A percentile compares a stretch with the other conserved stretches of the same genome.
Evolutionary conservation across 257 asterid genomes (phyloP).

Genomic region (Euphrasia confusa): DNA sequence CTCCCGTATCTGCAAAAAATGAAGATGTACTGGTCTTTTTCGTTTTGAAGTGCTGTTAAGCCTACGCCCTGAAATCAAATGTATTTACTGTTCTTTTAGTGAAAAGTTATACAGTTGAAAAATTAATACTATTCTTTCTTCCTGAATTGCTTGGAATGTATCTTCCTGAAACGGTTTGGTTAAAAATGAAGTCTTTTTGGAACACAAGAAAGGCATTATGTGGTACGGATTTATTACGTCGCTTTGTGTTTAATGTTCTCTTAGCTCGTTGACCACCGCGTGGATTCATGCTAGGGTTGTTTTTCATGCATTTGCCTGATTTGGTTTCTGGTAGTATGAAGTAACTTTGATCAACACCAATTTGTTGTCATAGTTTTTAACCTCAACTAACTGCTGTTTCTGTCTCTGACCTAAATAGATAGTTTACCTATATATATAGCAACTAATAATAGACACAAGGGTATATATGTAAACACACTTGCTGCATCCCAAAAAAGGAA

Average conservation of each 20-base stretch:
- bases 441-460: too few species aligned
- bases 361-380: too few species aligned
- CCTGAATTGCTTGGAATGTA: not conserved
- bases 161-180: not conserved
- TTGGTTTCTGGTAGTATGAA: not conserved
- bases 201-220: not conserved
- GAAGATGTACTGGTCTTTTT: slow-evolving; percentile 28
- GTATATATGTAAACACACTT: not conserved
- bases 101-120: not conserved
- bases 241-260: not conserved
- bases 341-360: not conserved
- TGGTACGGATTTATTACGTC: not conserved
- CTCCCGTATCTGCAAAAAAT: slow-evolving; percentile 25
- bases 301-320: not conserved
- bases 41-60: not conserved
- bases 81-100: not conserved
- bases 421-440: too few species aligned
- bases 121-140: not conserved
- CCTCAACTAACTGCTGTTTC: too few species aligned
- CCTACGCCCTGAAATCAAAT: not conserved
- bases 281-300: not conserved
- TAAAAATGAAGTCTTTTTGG: not conserved
- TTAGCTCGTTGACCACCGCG: too few species aligned
- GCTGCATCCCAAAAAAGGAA: not conserved
- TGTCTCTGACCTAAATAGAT: too few species aligned